Base-by-base conservation (phyloP, 805 yeast genomes). In the Yamadazyma phyllophila region DNA sequence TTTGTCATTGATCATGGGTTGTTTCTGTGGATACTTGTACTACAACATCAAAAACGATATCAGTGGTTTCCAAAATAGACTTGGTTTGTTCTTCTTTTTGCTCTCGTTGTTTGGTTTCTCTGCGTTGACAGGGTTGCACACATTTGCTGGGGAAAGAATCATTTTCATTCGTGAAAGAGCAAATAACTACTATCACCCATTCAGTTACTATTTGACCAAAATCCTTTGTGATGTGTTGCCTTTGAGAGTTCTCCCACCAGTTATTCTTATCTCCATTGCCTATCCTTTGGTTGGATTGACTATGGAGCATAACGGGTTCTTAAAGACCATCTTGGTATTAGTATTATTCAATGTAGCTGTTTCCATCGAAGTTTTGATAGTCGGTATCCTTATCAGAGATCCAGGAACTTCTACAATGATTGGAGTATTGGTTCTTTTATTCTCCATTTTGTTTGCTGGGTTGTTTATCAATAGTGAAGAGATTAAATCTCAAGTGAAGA, bases 31-130 rank as follows among this genome's bases (percentile, higher is more conserved):
- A 0, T 79, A 79, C 41, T 71, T 94, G 34, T 94, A 94, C 63
- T 92, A 83, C 66, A 76, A 89, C 58, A 82, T 92, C 20, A 72
- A 82, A 35, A 86, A 89, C 60, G 97, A 92, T 62, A 92, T 94
- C 45, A 83, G 96, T 57, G 99, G 99, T 0, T 94, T 94, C 73
- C 99, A 94, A 64, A 94, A 94, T 65, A 77, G 99, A 56, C 74
- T 94, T 52, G 99, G 99, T 0, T 71, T 94, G 48, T 94, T 94
- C 66, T 92, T 94, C 72, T 94, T 94, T 64, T 67, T 91, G 42
- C 73, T 94, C 49, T 88, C 98, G 2, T 78, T 91, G 57, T 91
- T 94, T 71, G 99, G 99, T 0, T 94, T 94, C 63, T 85, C 96
- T 1, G 85, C 98, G 0, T 75, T 94, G 57, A 92, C 98, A 0